phyloP scores from a whole-genome alignment of 192 early-diverging fungal species.

The Entomortierella beljakovae region DNA sequence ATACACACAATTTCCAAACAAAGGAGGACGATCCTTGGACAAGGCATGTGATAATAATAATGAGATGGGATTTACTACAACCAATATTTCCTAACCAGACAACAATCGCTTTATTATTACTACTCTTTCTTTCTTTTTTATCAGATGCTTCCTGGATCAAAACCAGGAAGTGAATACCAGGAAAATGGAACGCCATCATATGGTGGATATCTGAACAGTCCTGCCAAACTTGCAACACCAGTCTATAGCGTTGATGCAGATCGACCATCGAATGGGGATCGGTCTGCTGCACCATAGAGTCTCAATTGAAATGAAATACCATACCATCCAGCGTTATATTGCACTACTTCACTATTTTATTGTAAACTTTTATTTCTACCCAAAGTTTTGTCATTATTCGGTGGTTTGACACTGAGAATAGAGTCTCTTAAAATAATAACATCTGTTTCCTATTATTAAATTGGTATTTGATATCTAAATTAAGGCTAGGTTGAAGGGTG shows the following conservation, averaged over 20 bases:
- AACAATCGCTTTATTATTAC: no score
- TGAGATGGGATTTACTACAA: no score
- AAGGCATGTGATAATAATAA: constrained; percentile 23
- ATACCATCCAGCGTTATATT: no score
- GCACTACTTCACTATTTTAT: no score
- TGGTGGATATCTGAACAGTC: constrained; percentile 45
- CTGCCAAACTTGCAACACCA: constrained; percentile 48
- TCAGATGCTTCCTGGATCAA: constrained; percentile 48
- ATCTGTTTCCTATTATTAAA: no score
- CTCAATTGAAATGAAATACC: neutral
- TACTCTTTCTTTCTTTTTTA: neutral
- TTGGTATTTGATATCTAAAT: no score
- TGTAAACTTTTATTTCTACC: no score
- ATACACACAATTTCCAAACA: constrained; percentile 28
- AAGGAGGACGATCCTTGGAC: constrained; percentile 35
- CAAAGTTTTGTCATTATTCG: no score
- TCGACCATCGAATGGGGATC: constrained; percentile 21
- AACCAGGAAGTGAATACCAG: constrained; percentile 49
- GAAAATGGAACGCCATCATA: constrained; percentile 50
- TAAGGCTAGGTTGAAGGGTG: no score
- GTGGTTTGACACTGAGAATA: no score
- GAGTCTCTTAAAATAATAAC: no score
- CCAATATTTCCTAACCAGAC: no score
- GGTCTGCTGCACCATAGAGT: constrained; percentile 4
- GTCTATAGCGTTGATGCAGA: constrained; percentile 39